Evolutionary conservation across 2,329 filamentous ascomycete species (phyloP).

Genomic region (Botryosphaeria agaves): DNA sequence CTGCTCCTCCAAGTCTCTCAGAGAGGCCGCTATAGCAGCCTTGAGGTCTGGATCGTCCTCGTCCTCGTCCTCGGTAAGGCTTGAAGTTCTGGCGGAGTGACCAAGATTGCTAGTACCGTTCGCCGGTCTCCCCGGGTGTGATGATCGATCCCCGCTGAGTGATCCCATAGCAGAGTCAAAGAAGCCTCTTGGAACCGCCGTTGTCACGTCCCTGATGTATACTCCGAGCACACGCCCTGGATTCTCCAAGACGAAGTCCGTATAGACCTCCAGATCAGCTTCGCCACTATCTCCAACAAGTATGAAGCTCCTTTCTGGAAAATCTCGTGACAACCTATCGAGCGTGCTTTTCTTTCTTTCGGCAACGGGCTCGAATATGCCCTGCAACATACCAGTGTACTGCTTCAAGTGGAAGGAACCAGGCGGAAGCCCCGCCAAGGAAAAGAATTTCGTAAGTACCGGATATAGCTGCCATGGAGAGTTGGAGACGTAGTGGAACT

Average conservation of each 20-base stretch:
- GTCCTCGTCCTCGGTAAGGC: constrained; percentile 9
- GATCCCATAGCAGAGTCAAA: constrained; percentile 48
- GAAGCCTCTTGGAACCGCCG: constrained; percentile 52
- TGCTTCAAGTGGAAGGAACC: constrained; percentile 93
- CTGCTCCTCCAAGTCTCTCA: constrained; percentile 25
- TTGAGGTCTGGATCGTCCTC: constrained; percentile 30
- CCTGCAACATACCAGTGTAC: constrained; percentile 92
- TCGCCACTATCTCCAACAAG: constrained; percentile 92
- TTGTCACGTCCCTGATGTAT: constrained; percentile 93
- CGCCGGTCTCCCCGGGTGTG: constrained; percentile 9
- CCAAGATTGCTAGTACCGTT: constrained; percentile 6
- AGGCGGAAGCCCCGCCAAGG: constrained; percentile 58
- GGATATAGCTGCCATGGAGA: constrained; percentile 97
- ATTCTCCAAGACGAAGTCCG: constrained; percentile 72
- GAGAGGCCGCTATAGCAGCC: constrained; percentile 29
- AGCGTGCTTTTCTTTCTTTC: constrained; percentile 84
- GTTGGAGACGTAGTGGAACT: constrained; percentile 96
- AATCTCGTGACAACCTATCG: constrained; percentile 72
- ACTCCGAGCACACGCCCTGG: constrained; percentile 70
- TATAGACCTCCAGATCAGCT: constrained; percentile 93
- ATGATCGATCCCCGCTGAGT: constrained; percentile 13
- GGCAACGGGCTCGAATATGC: constrained; percentile 92
- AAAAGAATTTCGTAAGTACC: constrained; percentile 71
- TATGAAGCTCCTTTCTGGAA: constrained; percentile 76
- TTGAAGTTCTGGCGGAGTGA: constrained; percentile 4